Base-by-base conservation (phyloP, 768 basidiomycete genomes). In the Rhodotorula babjevae region DNA sequence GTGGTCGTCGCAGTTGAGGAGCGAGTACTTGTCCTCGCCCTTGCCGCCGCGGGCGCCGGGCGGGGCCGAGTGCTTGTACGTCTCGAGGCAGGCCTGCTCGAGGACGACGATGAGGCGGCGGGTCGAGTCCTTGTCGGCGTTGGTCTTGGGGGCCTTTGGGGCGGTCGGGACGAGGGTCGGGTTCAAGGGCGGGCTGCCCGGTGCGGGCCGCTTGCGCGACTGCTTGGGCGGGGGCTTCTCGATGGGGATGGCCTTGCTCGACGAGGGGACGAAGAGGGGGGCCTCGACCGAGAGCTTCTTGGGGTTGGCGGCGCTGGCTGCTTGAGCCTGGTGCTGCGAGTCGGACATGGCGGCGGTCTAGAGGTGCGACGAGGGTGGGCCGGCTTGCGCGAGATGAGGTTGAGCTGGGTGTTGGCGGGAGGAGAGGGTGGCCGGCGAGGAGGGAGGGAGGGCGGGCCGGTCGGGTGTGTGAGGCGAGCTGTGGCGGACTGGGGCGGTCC, bases 1-100 rank as follows among this genome's bases (percentile, higher is more conserved):
- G 73, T 78, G 96, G 77, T 98, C 96, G 80, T 98, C 96, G 81
- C 96, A 98, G 82, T 99, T 99, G 76, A 99, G 82, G 69, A 99
- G 83, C 16, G 93, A 93, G 82, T 97, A 98, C 82, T 97, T 97
- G 69, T 91, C 92, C 70, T 95, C 93, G 79, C 82, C 44, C 84
- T 84, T 62, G 75, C 77, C 78, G 84, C 87, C 80, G 80, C 86
- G 80, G 84, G 86, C 42, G 44, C 77, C 63, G 85, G 36, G 86
- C 85, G 58, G 87, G 84, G 58, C 88, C 87, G 73, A 96, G 86
- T 76, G 75, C 71, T 90, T 87, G 83, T 98, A 98, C 7, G 92
- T 91, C 83, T 98, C 95, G 64, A 99, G 84, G 79, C 96, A 99
- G 0, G 96, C 95, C 79, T 94, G 90, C 80, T 92, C 91, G 57